A percentile compares a stretch with the other conserved stretches of the same genome.
Evolutionary conservation across 495 filamentous ascomycete genomes (phyloP).

Genomic region (Apiosordaria backusii): DNA sequence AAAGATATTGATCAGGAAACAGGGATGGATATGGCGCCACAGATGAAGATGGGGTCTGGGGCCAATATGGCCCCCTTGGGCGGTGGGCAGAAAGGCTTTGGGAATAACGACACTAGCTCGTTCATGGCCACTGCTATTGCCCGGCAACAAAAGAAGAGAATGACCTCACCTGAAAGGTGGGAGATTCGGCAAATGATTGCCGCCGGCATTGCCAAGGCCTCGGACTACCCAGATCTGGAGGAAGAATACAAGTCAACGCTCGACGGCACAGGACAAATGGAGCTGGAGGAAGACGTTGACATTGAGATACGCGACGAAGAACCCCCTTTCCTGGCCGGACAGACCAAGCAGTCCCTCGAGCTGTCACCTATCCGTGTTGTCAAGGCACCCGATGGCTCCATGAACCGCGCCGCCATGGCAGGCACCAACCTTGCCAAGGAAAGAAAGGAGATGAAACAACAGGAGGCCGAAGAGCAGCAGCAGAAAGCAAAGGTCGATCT

Average conservation of each 20-base stretch:
- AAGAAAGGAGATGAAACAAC: constrained; percentile 79
- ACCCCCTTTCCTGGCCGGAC: constrained; percentile 91
- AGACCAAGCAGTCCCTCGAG: constrained; percentile 93
- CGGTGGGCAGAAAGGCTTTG: constrained; percentile 33
- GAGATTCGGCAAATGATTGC: constrained; percentile 96
- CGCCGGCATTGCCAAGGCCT: constrained; percentile 83
- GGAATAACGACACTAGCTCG: constrained; percentile 21
- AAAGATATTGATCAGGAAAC: constrained; percentile 94
- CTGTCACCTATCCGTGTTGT: constrained; percentile 93
- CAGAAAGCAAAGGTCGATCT: constrained; percentile 81
- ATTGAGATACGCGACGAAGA: constrained; percentile 96
- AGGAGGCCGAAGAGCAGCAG: constrained; percentile 80
- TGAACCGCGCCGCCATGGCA: constrained; percentile 93
- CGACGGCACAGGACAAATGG: constrained; percentile 80
- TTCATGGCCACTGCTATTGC: constrained; percentile 37
- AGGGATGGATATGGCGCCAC: constrained; percentile 78
- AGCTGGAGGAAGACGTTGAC: constrained; percentile 95
- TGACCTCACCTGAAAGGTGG: constrained; percentile 96
- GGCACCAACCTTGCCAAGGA: constrained; percentile 89
- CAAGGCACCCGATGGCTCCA: constrained; percentile 92
- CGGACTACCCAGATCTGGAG: constrained; percentile 91
- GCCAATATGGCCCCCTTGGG: constrained; percentile 85
- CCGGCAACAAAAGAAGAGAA: constrained; percentile 69
- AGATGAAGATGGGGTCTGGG: constrained; percentile 78
- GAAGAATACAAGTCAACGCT: constrained; percentile 89